These are phyloP conservation scores for Alternaria infectoria DNA, from an alignment of 2,329 filamentous ascomycete species.

Conservation along the genomic window DNA sequence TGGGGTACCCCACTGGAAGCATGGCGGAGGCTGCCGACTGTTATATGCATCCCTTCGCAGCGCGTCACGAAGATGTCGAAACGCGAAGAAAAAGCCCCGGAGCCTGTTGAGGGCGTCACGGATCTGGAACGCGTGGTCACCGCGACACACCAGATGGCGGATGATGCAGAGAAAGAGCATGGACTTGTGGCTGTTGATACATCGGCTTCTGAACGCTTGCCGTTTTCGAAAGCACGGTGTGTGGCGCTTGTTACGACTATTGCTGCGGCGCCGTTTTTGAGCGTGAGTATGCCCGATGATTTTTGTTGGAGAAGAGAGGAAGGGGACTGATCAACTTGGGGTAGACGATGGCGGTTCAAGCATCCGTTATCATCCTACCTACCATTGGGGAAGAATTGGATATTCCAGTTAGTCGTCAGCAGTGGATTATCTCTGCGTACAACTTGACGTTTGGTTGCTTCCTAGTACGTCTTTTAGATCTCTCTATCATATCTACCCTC, in stretches of 20 bases:
- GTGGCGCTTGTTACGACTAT: conserved; percentile 38
- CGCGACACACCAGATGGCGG: neutral
- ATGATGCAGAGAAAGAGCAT: conserved; percentile 1
- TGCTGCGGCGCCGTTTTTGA: conserved; percentile 40
- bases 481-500: no score
- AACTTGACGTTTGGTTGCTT: conserved; percentile 72
- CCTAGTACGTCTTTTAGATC: conserved; percentile 41
- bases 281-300: conserved; percentile 22
- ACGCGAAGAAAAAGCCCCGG: neutral
- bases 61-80: neutral
- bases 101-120: neutral
- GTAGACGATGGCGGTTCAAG: conserved; percentile 64
- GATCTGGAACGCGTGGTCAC: conserved; percentile 6
- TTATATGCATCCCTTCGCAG: rapidly evolving
- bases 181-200: conserved; percentile 11
- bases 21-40: neutral
- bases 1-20: neutral
- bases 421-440: conserved; percentile 73
- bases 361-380: conserved; percentile 67
- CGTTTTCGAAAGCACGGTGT: conserved; percentile 40
- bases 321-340: neutral
- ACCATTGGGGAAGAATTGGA: conserved; percentile 63
- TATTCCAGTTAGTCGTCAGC: conserved; percentile 65
- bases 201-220: conserved; percentile 16
- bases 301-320: neutral